Conservation (phyloP, 352 stramenopile species). For the Globisporangium radiosum region DNA sequence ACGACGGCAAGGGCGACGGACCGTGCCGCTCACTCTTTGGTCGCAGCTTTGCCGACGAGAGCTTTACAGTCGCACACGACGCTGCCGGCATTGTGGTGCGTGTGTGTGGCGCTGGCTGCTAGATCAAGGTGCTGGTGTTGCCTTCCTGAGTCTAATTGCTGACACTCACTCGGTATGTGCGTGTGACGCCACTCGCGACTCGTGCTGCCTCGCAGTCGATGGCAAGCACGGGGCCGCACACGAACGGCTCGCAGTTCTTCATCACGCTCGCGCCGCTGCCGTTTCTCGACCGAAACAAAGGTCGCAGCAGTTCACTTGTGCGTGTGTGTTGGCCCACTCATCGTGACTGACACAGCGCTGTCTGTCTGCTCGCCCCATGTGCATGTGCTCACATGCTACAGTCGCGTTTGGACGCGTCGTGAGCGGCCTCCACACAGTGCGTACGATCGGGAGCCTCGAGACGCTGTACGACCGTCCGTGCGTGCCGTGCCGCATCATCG, state of each 20-base stretch:
- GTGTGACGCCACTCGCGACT: neutral
- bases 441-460: slow-evolving; percentile 43
- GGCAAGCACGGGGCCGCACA: slow-evolving; percentile 93
- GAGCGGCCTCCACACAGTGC: slow-evolving; percentile 49
- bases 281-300: slow-evolving; percentile 67
- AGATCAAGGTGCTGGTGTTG: too few species aligned
- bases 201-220: slow-evolving; percentile 73
- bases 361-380: neutral
- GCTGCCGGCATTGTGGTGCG: slow-evolving; percentile 51
- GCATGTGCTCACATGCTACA: slow-evolving; percentile 5
- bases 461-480: slow-evolving; percentile 47
- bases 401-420: slow-evolving; percentile 75
- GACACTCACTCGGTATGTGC: too few species aligned
- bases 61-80: slow-evolving; percentile 63
- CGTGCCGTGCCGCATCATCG: slow-evolving; percentile 56
- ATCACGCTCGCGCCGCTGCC: slow-evolving; percentile 88
- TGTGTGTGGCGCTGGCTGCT: neutral
- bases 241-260: slow-evolving; percentile 99
- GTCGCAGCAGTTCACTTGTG: slow-evolving; percentile 11
- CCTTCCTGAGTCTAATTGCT: neutral
- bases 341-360: neutral
- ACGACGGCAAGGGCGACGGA: slow-evolving; percentile 38
- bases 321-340: too few species aligned
- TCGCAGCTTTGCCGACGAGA: slow-evolving; percentile 60
- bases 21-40: slow-evolving; percentile 53